These are phyloP conservation scores for Panicum hallii DNA, from an alignment of 202 grass and related monocot genomes.

Conservation along the genomic window DNA sequence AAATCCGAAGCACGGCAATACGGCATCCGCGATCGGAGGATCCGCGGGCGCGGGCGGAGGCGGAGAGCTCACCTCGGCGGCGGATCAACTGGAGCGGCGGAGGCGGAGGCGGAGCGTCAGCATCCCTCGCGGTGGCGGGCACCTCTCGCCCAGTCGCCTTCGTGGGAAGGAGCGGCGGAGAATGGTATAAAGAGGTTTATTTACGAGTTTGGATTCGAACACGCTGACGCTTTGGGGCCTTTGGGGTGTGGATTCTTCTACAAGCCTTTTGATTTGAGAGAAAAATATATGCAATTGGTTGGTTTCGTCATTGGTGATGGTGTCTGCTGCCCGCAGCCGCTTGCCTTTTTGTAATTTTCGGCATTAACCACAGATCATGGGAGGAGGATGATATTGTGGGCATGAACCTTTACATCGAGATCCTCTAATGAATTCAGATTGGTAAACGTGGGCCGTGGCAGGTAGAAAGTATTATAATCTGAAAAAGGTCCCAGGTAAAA, in stretches of 20 bases:
- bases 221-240: background rate
- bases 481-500: background rate
- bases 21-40: conserved; percentile 6
- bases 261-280: background rate
- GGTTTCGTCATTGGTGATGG: conserved; percentile 6
- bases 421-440: background rate
- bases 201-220: conserved; percentile 51
- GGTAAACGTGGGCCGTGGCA: background rate
- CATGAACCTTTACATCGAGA: background rate
- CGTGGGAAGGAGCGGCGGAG: background rate
- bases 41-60: background rate
- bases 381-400: background rate
- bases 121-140: conserved; percentile 33
- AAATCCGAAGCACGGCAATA: background rate
- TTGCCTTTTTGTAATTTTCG: no score
- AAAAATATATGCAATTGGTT: background rate
- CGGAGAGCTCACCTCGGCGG: conserved; percentile 45
- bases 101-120: conserved; percentile 34
- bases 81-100: conserved; percentile 50
- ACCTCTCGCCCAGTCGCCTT: background rate
- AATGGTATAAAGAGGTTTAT: conserved; percentile 22
- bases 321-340: background rate
- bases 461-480: background rate
- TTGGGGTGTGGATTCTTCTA: background rate
- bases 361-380: no score